These are phyloP conservation scores for Vanderwaltozyma verrucispora DNA, from an alignment of 805 yeast genomes.

Conservation along the genomic window DNA sequence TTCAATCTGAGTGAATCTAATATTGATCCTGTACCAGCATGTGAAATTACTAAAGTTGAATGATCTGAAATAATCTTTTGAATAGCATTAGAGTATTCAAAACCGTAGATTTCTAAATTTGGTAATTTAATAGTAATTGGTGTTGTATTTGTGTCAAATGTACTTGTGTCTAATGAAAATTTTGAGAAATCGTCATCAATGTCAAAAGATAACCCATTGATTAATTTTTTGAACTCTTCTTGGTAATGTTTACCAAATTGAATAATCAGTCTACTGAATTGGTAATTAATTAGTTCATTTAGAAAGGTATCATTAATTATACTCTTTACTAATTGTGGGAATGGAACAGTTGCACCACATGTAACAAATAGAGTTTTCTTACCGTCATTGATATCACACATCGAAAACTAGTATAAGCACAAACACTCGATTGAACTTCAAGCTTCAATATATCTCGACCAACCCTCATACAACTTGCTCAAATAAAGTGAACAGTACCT, in stretches of 20 bases:
- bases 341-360: constrained; percentile 89
- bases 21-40: constrained; percentile 89
- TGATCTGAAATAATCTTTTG: constrained; percentile 5
- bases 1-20: constrained; percentile 55
- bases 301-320: constrained; percentile 32
- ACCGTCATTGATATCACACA: too few species aligned
- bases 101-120: constrained; percentile 5
- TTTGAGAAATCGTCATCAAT: background rate
- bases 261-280: constrained; percentile 35
- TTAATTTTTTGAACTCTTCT: constrained; percentile 10
- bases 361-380: constrained; percentile 41
- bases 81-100: constrained; percentile 7
- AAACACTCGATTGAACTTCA: too few species aligned
- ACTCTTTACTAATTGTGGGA: constrained; percentile 44
- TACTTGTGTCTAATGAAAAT: background rate
- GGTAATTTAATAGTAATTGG: background rate
- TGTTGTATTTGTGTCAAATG: background rate
- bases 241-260: constrained; percentile 48
- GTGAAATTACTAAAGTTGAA: constrained; percentile 64
- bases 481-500: too few species aligned
- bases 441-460: too few species aligned
- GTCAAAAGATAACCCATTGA: background rate
- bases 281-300: constrained; percentile 24
- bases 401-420: too few species aligned
- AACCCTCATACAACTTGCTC: too few species aligned